Base-by-base conservation (phyloP, 768 basidiomycete species). In the Dentipellis sp. region DNA sequence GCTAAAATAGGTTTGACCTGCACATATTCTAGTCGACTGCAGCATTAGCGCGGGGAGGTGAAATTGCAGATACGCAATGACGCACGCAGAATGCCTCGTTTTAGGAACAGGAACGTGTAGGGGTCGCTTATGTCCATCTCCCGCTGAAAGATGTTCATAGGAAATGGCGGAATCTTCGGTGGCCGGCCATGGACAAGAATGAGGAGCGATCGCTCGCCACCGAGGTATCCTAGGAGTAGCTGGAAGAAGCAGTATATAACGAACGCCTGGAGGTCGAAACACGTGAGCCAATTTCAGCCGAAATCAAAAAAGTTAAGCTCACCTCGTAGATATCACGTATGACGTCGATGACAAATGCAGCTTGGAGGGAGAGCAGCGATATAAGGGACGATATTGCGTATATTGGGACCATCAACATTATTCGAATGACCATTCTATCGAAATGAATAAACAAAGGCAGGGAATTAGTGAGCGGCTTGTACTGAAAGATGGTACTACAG, bases 311-410 rank as follows among this genome's bases (percentile, higher is more conserved):
- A 39, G 50, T 37, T 6, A 23, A 5, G 67, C 80, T 57, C 58
- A 92, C 94, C 79, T 99, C 97, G 68, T 99, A 99, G 14, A 99
- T 81, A 69, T 98, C 97, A 45, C 97, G 80, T 58, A 98, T 76
- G 14, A 82, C 92, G 67, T 99, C 97, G 58, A 99, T 94, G 59
- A 97, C 86, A 74, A 97, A 97, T 0, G 97, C 97, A 2, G 89
- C 92, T 66, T 95, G 88, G 54, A 97, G 74, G 0, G 94, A 97
- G 73, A 94, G 91, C 40, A 99, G 75, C 0, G 95, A 92, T 59
- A 97, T 92, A 62, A 97, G 75, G 3, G 92, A 94, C 0, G 97
- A 79, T 29, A 98, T 75, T 1, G 84, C 92, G 68, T 99, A 98
- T 29, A 98, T 74, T 0, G 95, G 95, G 5, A 91, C 91, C 94